Evolutionary conservation across 1,139 yeast genomes (phyloP).

Genomic region (Blastobotrys illinoisensis): DNA sequence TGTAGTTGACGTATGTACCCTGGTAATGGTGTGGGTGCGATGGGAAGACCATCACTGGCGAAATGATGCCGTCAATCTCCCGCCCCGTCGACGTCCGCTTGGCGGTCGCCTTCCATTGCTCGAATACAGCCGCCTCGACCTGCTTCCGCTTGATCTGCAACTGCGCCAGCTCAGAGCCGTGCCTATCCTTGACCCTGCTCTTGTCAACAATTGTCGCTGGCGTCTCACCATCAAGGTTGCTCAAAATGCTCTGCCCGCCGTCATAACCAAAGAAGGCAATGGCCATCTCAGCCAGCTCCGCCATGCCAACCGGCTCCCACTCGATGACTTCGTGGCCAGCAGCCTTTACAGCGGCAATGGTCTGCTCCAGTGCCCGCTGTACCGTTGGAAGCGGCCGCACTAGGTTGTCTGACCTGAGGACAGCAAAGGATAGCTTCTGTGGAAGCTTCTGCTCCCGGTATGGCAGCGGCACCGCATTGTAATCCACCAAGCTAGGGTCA

Average conservation of each 20-base stretch:
- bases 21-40: conserved; percentile 21
- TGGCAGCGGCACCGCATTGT: conserved; percentile 34
- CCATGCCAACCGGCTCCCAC: conserved; percentile 33
- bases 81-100: conserved; percentile 14
- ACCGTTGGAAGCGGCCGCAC: conserved; percentile 42
- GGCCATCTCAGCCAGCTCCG: conserved; percentile 6
- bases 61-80: conserved; percentile 35
- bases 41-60: conserved; percentile 31
- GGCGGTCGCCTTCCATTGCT: conserved; percentile 11
- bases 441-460: conserved; percentile 44
- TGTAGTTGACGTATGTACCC: conserved; percentile 30
- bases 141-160: not conserved
- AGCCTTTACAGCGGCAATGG: conserved; percentile 24
- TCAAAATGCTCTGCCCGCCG: conserved; percentile 15
- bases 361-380: conserved; percentile 30
- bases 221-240: conserved; percentile 5
- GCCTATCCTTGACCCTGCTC: not conserved
- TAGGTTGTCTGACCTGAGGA: conserved; percentile 30
- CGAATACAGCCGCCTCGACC: conserved; percentile 6
- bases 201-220: not conserved
- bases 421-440: conserved; percentile 31
- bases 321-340: conserved; percentile 36
- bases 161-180: conserved; percentile 1
- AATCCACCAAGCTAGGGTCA: conserved; percentile 54
- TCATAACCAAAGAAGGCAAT: conserved; percentile 18